These are phyloP conservation scores for Ophiocordyceps robertsii DNA, from an alignment of 2,329 filamentous ascomycete species.

Conservation along the genomic window DNA sequence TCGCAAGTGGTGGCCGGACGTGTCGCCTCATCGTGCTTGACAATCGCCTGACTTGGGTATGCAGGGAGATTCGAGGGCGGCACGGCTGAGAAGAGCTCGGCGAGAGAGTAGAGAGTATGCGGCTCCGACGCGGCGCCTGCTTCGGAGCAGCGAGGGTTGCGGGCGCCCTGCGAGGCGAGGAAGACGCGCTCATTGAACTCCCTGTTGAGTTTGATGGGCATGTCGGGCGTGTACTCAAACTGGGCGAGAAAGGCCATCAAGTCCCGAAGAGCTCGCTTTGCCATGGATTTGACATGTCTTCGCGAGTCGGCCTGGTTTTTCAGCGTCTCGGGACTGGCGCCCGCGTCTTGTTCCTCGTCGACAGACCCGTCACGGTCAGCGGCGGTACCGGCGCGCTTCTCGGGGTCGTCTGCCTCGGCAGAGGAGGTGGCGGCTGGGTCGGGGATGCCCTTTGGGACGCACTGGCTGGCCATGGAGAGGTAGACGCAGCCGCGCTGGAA, in stretches of 20 bases:
- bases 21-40: conserved; percentile 6
- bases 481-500: conserved; percentile 67
- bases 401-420: background rate
- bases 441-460: conserved; percentile 43
- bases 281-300: conserved; percentile 58
- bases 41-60: conserved; percentile 40
- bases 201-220: conserved; percentile 45
- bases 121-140: conserved; percentile 10
- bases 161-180: conserved; percentile 33
- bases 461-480: conserved; percentile 54
- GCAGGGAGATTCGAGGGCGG: conserved; percentile 54
- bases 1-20: conserved; percentile 18
- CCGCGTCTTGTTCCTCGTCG: background rate
- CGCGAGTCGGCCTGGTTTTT: conserved; percentile 21
- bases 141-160: conserved; percentile 24
- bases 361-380: conserved; percentile 2
- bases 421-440: background rate
- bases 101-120: conserved; percentile 31
- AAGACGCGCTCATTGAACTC: conserved; percentile 45
- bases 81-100: conserved; percentile 56
- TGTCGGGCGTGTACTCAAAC: conserved; percentile 66
- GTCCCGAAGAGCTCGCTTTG: conserved; percentile 64
- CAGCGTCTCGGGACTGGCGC: conserved; percentile 4
- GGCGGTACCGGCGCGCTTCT: background rate
- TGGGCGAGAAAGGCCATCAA: conserved; percentile 58